Evolutionary conservation across 208 protist genomes (phyloP), one percentile per base, ranked within the genome.

Genomic region (Trypanosoma conorhini): DNA sequence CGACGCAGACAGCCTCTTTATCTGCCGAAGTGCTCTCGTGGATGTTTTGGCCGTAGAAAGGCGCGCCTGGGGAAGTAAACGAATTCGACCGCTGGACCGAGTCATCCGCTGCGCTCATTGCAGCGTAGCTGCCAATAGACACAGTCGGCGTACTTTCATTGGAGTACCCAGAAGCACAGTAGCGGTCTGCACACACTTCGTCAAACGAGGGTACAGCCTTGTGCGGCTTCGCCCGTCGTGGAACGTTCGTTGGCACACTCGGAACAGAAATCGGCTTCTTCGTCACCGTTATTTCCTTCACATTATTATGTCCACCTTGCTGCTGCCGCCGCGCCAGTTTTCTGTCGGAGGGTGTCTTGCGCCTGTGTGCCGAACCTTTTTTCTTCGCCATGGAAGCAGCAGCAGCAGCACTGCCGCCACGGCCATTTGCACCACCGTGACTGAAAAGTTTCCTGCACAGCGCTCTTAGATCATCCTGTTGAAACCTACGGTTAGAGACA

Each of bases 131-230:
- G 28, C 22, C 21, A 56, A 44, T 15, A n/a, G 31, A 44, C 4
- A 26, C 30, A 26, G 24, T 46, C 17, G 46, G 15, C 15, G 35
- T 21, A 26, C 62, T 67, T 42, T 56, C 62, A 56, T 57, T 56
- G 12, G 62, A 67, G 7, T 30, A 31, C 24, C 19, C n/a, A 22
- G 4, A 31, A 24, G 22, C 64, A 33, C 51, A 22, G 38, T 70
- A 70, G 15, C 64, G 64, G 52, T 70, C 52, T 26, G 66, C 66
- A 26, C 66, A 63, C 3, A 15, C 3, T 8, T 71, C 66, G 52
- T 71, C 31, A 56, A 71, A 71, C 3, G 66, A 71, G 13, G 42
- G 48, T 13, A 63, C 42, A 26, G 56, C n/a, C 7, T 26, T 28
- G 22, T 5, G 0, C 24, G n/a, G 0, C 31, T 63, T 61, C 26